These are phyloP conservation scores for Penicillium corylophilum DNA, from an alignment of 2,329 filamentous ascomycete species.

Conservation along the genomic window DNA sequence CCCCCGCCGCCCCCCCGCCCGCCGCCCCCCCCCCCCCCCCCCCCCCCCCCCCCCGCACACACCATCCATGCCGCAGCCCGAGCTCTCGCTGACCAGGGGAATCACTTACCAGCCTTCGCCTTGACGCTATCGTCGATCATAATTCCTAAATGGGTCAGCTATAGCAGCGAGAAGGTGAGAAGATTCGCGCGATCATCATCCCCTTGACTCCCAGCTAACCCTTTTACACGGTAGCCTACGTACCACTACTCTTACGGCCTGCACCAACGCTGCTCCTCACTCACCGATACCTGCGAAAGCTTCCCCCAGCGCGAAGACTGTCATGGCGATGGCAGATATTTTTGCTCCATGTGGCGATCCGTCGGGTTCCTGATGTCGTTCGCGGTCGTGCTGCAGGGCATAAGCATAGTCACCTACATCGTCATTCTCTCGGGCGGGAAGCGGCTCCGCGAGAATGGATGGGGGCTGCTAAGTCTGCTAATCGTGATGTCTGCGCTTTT, in stretches of 20 bases:
- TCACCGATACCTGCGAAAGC: conserved; percentile 53
- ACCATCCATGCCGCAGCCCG: background rate
- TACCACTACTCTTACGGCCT: conserved; percentile 71
- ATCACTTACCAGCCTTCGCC: conserved; percentile 37
- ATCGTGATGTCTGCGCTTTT: conserved; percentile 65
- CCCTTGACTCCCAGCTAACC: background rate
- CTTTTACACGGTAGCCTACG: conserved; percentile 41
- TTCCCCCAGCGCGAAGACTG: conserved; percentile 72
- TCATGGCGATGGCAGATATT: conserved; percentile 64
- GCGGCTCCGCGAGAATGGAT: conserved; percentile 75
- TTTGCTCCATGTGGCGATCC: conserved; percentile 90
- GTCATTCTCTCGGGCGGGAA: conserved; percentile 77
- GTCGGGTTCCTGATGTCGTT: conserved; percentile 87
- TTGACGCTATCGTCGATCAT: conserved; percentile 48
- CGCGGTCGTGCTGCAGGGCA: conserved; percentile 76
- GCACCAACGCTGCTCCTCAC: conserved; percentile 73
- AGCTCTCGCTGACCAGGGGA: conserved; percentile 5
- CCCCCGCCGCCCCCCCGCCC: no score
- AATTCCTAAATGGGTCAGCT: conserved; percentile 51
- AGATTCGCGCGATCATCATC: background rate
- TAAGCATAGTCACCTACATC: conserved; percentile 73
- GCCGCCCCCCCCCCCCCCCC: no score
- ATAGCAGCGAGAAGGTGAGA: conserved; percentile 44
- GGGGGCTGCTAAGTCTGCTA: conserved; percentile 70
- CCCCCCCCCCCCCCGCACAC: no score